A percentile compares a stretch with the other conserved stretches of the same genome.
Evolutionary conservation across 2,329 filamentous ascomycete genomes (phyloP).

Genomic region (Epichloe scottii): DNA sequence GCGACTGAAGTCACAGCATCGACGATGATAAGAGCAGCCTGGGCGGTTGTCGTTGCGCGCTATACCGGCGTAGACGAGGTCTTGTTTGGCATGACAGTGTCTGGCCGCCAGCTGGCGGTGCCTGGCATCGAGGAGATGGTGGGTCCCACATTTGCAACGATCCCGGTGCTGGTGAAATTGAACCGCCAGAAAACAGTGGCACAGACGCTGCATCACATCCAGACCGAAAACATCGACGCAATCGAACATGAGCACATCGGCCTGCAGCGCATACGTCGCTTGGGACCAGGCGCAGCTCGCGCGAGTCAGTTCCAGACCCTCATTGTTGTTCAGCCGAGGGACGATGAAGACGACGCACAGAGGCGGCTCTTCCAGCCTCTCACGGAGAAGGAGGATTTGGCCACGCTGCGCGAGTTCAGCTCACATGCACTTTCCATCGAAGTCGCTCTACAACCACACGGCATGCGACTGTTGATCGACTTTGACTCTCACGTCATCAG

Average conservation of each 20-base stretch:
- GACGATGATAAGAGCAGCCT: conserved; percentile 15
- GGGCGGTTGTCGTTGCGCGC: conserved; percentile 22
- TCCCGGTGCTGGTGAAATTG: conserved; percentile 10
- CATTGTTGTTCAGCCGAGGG: no score
- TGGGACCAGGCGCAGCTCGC: conserved; percentile 3
- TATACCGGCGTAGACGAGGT: conserved; percentile 23
- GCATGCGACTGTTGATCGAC: neutral
- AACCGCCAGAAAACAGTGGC: conserved; percentile 6
- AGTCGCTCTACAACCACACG: neutral
- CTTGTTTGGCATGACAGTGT: conserved; percentile 15
- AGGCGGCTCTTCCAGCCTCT: no score
- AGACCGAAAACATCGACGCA: conserved; percentile 13
- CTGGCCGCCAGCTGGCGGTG: conserved; percentile 15
- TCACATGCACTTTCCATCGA: no score
- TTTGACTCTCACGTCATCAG: conserved; percentile 1
- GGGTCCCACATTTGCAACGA: conserved; percentile 17
- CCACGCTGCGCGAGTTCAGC: no score
- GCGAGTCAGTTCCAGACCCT: no score
- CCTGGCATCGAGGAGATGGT: conserved; percentile 14
- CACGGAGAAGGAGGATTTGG: no score
- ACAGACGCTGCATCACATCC: conserved; percentile 8
- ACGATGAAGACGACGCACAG: no score
- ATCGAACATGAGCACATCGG: conserved; percentile 14
- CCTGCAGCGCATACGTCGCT: conserved; percentile 16
- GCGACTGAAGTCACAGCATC: conserved; percentile 12